Base-by-base conservation (phyloP, 1,139 yeast genomes). In the Yamadazyma friedrichii region DNA sequence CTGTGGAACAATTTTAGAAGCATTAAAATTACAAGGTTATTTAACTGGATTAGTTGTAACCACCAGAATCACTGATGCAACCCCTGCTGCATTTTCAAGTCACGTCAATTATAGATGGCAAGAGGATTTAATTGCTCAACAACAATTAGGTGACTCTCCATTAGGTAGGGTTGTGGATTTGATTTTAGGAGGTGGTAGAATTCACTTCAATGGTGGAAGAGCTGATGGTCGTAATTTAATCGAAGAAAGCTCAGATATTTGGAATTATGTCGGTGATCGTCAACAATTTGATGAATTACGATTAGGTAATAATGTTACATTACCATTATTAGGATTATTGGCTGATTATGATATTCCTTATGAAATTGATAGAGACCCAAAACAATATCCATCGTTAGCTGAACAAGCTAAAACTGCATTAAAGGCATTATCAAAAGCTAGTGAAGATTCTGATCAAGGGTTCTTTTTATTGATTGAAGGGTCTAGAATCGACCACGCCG, bases 401-500 rank as follows among this genome's bases (percentile, higher is more conserved):
- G 95, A 87, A 54, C 82, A 84, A 55, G 82, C 88, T 1, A 59
- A 67, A 33, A 79, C 86, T 5, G 95, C 96, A 0, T 61, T 88
- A 49, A 75, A 68, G 22, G 80, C 88, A 0, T 68, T 88, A 48
- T 67, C 75, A 6, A 65, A 75, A 42, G 89, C 91, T 16, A 76
- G 93, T 1, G 64, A 73, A 47, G 74, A 85, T 47, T 72, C 83
- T 1, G 91, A 86, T 15, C 64, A 84, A 50, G 96, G 96, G 0
- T 88, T 88, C 60, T 88, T 88, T 64, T 58, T 88, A 39, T 58
- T 88, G 59, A 78, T 88, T 45, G 96, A 88, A 66, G 95, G 95
- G 8, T 84, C 94, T 11, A 74, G 96, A 59, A 88, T 88, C 53
- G 96, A 88, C 61, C 96, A 88, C 59, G 95, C 95, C 3, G 95